A percentile compares a stretch with the other conserved stretches of the same genome.
Evolutionary conservation across 805 yeast species (phyloP).

Genomic region (Lipomyces sp.): DNA sequence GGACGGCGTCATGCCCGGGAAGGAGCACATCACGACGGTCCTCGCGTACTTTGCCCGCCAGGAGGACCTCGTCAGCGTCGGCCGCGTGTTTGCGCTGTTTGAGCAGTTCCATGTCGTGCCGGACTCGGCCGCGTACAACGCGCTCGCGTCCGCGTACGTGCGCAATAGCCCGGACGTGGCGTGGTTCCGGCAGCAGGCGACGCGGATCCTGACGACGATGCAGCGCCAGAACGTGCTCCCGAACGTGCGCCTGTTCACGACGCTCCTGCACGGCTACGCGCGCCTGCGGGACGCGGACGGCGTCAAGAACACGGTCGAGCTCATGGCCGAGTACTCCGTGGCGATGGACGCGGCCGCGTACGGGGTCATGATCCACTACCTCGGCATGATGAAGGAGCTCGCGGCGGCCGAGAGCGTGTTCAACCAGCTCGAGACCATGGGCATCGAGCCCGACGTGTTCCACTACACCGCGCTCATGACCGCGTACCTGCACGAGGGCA

Average conservation of each 20-base stretch:
- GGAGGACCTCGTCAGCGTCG: constrained; percentile 16
- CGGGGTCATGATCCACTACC: constrained; percentile 20
- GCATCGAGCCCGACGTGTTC: constrained; percentile 11
- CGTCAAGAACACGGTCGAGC: constrained; percentile 6
- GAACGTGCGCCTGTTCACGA: constrained; percentile 15
- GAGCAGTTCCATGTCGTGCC: constrained; percentile 7
- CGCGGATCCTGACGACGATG: neutral
- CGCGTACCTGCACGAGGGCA: constrained; percentile 5
- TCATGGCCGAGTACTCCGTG: constrained; percentile 9
- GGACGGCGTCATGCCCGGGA: constrained; percentile 7
- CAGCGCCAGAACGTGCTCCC: constrained; percentile 8
- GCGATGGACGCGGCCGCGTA: constrained; percentile 9
- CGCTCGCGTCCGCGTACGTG: constrained; percentile 9
- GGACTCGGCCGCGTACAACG: constrained; percentile 15
- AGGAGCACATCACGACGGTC: constrained; percentile 20
- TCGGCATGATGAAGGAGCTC: constrained; percentile 13
- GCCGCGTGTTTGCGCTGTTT: constrained; percentile 8
- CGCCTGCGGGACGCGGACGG: constrained; percentile 7
- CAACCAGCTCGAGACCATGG: constrained; percentile 9
- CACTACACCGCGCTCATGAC: constrained; percentile 26
- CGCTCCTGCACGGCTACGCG: constrained; percentile 18
- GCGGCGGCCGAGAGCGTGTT: constrained; percentile 15
- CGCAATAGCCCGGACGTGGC: neutral
- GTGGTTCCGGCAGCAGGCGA: neutral
- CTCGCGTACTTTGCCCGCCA: constrained; percentile 14